Conservation (phyloP, 2,329 filamentous ascomycete species). For the Lojkania enalia region DNA sequence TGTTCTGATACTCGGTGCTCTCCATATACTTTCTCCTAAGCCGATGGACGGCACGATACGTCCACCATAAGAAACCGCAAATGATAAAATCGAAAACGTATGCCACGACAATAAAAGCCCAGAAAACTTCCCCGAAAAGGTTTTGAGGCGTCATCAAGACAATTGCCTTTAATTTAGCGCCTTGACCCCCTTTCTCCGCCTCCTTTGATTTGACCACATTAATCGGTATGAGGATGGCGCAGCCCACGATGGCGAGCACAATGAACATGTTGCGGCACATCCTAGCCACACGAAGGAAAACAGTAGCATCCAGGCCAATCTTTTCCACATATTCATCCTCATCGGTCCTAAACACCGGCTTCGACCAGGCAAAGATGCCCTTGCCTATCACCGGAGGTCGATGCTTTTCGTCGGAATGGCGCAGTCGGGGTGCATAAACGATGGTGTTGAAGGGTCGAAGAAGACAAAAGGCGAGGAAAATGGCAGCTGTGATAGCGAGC, state of each 20-base stretch:
- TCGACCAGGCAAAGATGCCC: constrained; percentile 85
- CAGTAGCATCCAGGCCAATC: constrained; percentile 85
- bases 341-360: constrained; percentile 74
- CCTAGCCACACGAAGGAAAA: constrained; percentile 84
- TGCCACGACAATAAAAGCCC: constrained; percentile 62
- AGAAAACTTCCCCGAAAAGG: constrained; percentile 55
- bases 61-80: constrained; percentile 83
- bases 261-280: constrained; percentile 95
- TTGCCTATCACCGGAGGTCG: constrained; percentile 84
- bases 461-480: constrained; percentile 82
- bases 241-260: constrained; percentile 70
- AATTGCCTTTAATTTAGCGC: constrained; percentile 19
- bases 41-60: constrained; percentile 73
- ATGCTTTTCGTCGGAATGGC: constrained; percentile 89
- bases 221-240: constrained; percentile 77
- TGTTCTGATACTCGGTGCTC: constrained; percentile 83
- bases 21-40: constrained; percentile 81
- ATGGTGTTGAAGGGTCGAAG: constrained; percentile 88
- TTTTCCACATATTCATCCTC: constrained; percentile 78
- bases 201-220: constrained; percentile 57
- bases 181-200: constrained; percentile 14
- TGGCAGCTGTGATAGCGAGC: constrained; percentile 70
- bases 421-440: constrained; percentile 92
- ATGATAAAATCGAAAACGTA: constrained; percentile 75
- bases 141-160: constrained; percentile 48